Base-by-base conservation (phyloP, 2,329 filamentous ascomycete species). In the Coniosporium tulheliwenetii region DNA sequence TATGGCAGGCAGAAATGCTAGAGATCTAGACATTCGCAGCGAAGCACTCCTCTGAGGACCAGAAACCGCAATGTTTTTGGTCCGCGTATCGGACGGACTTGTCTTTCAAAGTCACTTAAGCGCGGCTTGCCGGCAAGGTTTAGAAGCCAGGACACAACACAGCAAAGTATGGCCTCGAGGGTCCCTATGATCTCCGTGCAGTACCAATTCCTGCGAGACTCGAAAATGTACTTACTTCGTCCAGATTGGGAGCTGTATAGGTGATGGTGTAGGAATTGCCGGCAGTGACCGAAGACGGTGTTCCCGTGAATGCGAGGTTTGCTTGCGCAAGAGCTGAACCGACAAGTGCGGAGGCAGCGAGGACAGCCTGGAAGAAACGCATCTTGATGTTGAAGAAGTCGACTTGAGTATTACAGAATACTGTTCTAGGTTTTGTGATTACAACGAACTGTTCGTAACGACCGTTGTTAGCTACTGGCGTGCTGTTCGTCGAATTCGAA, bases 271-370 rank as follows among this genome's bases (percentile, higher is more conserved):
- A 59, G 26, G 62, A 59, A 49, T 70, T 51, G 38, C 73, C 74
- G 41, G 65, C 64, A 38, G 60, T 51, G 40, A 75, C 58, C 38
- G 60, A 53, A 29, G 55, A 54, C 8, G 71, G 69, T 49, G 69
- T 67, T 36, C 62, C 59, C 45, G 71, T 73, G 60, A 73, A 77
- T 45, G 59, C 53, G 39, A 74, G 48, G n/a, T 47, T 50, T 7
- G 58, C 56, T 44, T 70, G 61, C 37, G 71, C 72, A 41, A 66
- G 52, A 41, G 63, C 67, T 38, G 65, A 47, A 39, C 58, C 50
- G 41, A 65, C 52, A 39, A 70, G 59, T 38, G 63, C 58, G 35
- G 45, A 39, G 13, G 63, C 62, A 48, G 64, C 61, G 47, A 75
- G 46, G 46, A 75, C 44, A 47, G 63, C 54, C 44, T 64, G 62